Evolutionary conservation across 257 asterid genomes (phyloP).

Genomic region (Solanum tarijense): DNA sequence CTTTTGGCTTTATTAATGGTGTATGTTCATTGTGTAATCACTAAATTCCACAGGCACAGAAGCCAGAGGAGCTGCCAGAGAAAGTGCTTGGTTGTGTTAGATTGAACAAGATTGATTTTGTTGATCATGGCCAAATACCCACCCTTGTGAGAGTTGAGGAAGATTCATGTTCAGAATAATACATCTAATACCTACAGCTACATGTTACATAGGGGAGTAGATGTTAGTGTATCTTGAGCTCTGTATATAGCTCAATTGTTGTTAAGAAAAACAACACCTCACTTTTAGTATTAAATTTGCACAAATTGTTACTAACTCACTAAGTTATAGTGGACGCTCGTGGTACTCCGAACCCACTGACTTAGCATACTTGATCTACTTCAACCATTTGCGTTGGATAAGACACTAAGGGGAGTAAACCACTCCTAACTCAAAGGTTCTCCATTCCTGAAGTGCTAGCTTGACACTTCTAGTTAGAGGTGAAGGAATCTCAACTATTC

Average conservation of each 20-base stretch:
- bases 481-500: background rate
- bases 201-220: background rate
- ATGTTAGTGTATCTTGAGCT: background rate
- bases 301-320: background rate
- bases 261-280: background rate
- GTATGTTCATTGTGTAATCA: background rate
- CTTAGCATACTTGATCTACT: background rate
- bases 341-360: background rate
- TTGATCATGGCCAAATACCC: conserved; percentile 58
- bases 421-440: background rate
- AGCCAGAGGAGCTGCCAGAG: conserved; percentile 66
- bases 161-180: conserved; percentile 2
- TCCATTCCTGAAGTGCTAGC: background rate
- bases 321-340: background rate
- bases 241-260: background rate
- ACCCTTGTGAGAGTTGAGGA: conserved; percentile 34
- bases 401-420: background rate
- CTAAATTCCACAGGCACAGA: conserved; percentile 43
- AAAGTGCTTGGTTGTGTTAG: conserved; percentile 49
- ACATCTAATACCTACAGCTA: background rate
- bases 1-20: background rate
- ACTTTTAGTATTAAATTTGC: background rate
- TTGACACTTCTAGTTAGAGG: background rate
- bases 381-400: background rate
- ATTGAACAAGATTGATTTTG: conserved; percentile 67